A percentile compares a stretch with the other conserved stretches of the same genome.
These are phyloP conservation scores for Penicillium sp. DNA, from an alignment of 2,329 filamentous ascomycete genomes.

Conservation along the genomic window DNA sequence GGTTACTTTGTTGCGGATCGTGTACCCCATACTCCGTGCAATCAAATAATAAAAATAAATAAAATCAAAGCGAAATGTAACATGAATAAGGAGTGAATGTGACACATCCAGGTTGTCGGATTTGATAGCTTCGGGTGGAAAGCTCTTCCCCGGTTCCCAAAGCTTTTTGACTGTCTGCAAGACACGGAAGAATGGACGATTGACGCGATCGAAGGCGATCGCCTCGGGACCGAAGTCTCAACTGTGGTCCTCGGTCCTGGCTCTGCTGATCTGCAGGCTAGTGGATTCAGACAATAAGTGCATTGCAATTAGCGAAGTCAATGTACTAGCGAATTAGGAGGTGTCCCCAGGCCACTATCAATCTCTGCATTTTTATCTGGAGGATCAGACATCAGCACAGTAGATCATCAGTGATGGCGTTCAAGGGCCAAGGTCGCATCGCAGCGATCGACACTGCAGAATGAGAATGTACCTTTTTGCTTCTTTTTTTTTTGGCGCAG, in stretches of 20 bases:
- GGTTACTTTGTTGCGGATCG: constrained; percentile 8
- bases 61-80: not conserved
- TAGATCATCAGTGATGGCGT: not conserved
- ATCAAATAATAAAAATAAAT: not conserved
- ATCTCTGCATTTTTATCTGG: constrained; percentile 1
- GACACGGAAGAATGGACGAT: constrained; percentile 10
- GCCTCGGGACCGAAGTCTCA: constrained; percentile 2
- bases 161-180: constrained; percentile 15
- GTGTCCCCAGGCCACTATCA: not conserved
- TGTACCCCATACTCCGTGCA: constrained; percentile 1
- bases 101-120: constrained; percentile 19
- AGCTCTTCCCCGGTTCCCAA: constrained; percentile 15
- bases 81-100: constrained; percentile 17
- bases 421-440: not conserved
- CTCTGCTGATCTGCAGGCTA: constrained; percentile 9
- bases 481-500: not conserved
- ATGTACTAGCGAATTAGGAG: not conserved
- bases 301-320: not conserved
- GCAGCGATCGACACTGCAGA: constrained; percentile 11
- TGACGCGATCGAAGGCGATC: constrained; percentile 11
- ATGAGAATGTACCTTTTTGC: constrained; percentile 5
- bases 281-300: not conserved
- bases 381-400: not conserved
- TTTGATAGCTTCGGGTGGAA: constrained; percentile 21
- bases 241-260: constrained; percentile 1